These are phyloP conservation scores for Ceratocystis huliohia DNA, from an alignment of 2,329 filamentous ascomycete species.

Conservation along the genomic window DNA sequence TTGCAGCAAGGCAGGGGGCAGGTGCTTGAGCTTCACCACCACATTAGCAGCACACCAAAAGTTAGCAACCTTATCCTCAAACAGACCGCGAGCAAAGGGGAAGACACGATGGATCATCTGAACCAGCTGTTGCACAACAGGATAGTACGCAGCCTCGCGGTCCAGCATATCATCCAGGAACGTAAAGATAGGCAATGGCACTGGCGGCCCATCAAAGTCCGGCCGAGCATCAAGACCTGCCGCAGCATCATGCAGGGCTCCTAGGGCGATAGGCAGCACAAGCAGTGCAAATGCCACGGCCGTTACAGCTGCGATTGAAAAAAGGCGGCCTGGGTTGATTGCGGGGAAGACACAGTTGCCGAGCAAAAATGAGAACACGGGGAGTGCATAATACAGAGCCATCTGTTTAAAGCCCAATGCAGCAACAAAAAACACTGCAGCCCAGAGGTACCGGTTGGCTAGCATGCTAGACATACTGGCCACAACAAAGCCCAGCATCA, in stretches of 20 bases:
- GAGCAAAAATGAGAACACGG: conserved; percentile 81
- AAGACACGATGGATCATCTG: conserved; percentile 90
- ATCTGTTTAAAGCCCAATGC: conserved; percentile 98
- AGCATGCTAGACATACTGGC: conserved; percentile 81
- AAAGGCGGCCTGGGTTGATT: conserved; percentile 52
- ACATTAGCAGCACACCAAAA: conserved; percentile 93
- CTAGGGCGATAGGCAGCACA: conserved; percentile 60
- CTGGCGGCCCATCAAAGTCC: conserved; percentile 17
- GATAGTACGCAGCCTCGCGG: conserved; percentile 56
- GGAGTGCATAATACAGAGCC: conserved; percentile 93
- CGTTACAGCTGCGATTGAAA: conserved; percentile 65
- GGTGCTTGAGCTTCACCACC: conserved; percentile 70
- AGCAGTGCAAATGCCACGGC: conserved; percentile 59
- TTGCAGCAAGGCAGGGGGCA: conserved; percentile 59
- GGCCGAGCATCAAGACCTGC: conserved; percentile 37
- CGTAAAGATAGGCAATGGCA: conserved; percentile 45
- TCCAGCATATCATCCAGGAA: conserved; percentile 48
- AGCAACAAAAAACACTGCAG: conserved; percentile 82
- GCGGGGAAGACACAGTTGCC: conserved; percentile 72
- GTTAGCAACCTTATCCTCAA: conserved; percentile 98
- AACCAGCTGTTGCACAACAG: conserved; percentile 60
- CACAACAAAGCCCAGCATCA: conserved; percentile 87
- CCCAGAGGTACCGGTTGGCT: conserved; percentile 73
- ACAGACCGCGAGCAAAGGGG: conserved; percentile 86
- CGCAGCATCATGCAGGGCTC: conserved; percentile 55